phyloP scores from a whole-genome alignment of 2,329 filamentous ascomycete species.

The Aspergillus oerlinghausenensis region DNA sequence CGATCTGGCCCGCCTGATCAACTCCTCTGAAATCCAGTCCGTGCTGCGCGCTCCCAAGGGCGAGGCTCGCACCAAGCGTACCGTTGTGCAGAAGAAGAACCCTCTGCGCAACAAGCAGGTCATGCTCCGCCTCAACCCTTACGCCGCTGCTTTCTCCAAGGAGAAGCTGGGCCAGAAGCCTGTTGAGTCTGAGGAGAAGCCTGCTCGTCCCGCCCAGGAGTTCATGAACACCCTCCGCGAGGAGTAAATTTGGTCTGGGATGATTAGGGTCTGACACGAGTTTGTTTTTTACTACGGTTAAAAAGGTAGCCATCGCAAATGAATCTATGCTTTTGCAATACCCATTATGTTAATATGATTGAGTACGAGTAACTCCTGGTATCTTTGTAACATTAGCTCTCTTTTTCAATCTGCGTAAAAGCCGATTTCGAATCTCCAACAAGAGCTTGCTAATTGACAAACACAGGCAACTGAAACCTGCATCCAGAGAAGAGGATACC shows the following conservation, averaged over 20 bases:
- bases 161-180: slow-evolving; percentile 73
- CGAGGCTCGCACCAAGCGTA: slow-evolving; percentile 81
- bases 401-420: not conserved
- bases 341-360: slow-evolving; percentile 10
- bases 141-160: slow-evolving; percentile 86
- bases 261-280: slow-evolving; percentile 15
- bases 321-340: slow-evolving; percentile 23
- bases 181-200: slow-evolving; percentile 59
- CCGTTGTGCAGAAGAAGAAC: slow-evolving; percentile 98
- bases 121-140: slow-evolving; percentile 96
- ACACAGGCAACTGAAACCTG: not conserved
- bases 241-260: slow-evolving; percentile 38
- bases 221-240: slow-evolving; percentile 52
- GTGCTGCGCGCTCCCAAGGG: slow-evolving; percentile 91
- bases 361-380: slow-evolving; percentile 2
- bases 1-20: slow-evolving; percentile 96
- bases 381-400: not conserved
- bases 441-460: not conserved
- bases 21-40: slow-evolving; percentile 97
- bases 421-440: not conserved
- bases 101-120: slow-evolving; percentile 98
- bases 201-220: slow-evolving; percentile 48
- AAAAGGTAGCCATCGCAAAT: slow-evolving; percentile 22
- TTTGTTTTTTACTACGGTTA: slow-evolving; percentile 19
- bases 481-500: not conserved